Evolutionary conservation across 1,139 yeast genomes (phyloP).

Genomic region (Taiozyma sp.): DNA sequence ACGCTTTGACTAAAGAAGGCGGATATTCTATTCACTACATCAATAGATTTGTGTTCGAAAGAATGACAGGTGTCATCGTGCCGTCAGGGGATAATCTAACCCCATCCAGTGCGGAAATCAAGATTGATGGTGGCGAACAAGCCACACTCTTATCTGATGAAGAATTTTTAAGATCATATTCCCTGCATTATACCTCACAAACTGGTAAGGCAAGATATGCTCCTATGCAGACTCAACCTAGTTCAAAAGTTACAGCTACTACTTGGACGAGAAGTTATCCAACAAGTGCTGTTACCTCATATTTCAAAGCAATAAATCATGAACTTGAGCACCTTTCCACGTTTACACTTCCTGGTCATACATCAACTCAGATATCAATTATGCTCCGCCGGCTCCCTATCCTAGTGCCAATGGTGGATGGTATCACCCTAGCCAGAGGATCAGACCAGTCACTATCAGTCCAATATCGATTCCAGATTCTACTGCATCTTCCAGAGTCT

Average conservation of each 20-base stretch:
- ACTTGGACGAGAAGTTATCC: slow-evolving; percentile 61
- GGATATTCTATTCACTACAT: slow-evolving; percentile 69
- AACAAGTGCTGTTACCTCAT: slow-evolving; percentile 62
- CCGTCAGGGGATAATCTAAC: slow-evolving; percentile 36
- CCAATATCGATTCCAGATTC: background rate
- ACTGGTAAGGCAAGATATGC: slow-evolving; percentile 76
- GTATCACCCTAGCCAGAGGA: slow-evolving; percentile 34
- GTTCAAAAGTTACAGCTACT: slow-evolving; percentile 58
- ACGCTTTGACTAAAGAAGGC: slow-evolving; percentile 31
- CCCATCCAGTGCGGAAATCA: slow-evolving; percentile 40
- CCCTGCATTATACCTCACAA: slow-evolving; percentile 66
- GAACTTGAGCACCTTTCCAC: slow-evolving; percentile 55
- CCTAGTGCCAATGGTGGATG: slow-evolving; percentile 55
- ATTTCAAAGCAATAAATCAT: slow-evolving; percentile 32
- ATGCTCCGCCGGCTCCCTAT: slow-evolving; percentile 62
- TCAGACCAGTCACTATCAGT: slow-evolving; percentile 17
- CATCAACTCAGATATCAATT: slow-evolving; percentile 56
- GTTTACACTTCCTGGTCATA: slow-evolving; percentile 79
- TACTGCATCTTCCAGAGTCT: background rate
- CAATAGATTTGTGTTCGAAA: slow-evolving; percentile 56
- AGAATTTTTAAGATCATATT: slow-evolving; percentile 23
- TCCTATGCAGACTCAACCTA: slow-evolving; percentile 91
- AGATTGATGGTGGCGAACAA: slow-evolving; percentile 25
- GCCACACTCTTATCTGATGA: slow-evolving; percentile 16
- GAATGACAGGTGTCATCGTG: slow-evolving; percentile 59